Conservation (phyloP, 345 rosid genomes). For the Eucalyptus pumila region DNA sequence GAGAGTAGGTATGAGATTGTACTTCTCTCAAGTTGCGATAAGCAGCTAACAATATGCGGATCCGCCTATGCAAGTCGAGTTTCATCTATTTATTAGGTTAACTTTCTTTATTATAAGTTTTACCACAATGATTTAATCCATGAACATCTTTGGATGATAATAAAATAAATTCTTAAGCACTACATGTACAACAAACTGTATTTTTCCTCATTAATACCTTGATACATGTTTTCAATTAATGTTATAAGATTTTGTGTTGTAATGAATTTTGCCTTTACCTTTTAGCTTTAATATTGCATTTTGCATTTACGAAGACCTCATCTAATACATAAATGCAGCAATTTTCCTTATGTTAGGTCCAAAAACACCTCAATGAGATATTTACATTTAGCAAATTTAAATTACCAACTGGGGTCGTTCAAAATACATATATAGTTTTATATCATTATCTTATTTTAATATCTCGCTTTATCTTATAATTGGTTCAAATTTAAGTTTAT, state of each 20-base stretch:
- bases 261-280: not conserved
- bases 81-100: not conserved
- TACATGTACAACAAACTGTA: not conserved
- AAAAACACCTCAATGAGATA: not conserved
- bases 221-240: not conserved
- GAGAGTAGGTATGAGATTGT: not conserved
- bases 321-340: not conserved
- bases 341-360: not conserved
- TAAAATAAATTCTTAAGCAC: not conserved
- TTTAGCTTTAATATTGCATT: not conserved
- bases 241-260: not conserved
- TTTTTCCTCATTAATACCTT: not conserved
- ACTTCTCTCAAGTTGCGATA: not conserved
- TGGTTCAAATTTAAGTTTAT: not conserved
- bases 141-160: not conserved
- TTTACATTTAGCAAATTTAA: not conserved
- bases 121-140: not conserved
- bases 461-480: not conserved
- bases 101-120: not conserved
- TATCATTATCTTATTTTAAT: not conserved
- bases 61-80: not conserved
- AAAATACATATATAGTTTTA: not conserved
- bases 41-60: not conserved
- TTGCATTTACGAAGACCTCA: not conserved
- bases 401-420: not conserved